Evolutionary conservation across 2,329 filamentous ascomycete species (phyloP).

Genomic region (Byssoonygena ceratinophila): DNA sequence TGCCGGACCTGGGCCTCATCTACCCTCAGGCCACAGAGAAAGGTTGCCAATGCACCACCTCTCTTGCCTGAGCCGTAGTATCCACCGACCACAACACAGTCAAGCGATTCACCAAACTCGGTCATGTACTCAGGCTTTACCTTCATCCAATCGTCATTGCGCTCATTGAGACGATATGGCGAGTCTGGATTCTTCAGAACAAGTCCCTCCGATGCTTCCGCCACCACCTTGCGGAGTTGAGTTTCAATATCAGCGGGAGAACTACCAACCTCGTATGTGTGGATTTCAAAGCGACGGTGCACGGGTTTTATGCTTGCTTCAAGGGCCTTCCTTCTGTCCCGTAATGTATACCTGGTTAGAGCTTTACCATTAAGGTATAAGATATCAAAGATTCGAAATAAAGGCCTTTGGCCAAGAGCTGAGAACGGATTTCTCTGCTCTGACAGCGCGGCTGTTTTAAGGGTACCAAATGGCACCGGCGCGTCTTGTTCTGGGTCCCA

Average conservation of each 20-base stretch:
- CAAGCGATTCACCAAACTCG: constrained; percentile 85
- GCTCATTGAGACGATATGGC: constrained; percentile 73
- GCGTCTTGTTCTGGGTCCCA: constrained; percentile 84
- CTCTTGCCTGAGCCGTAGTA: constrained; percentile 83
- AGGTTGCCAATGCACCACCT: constrained; percentile 73
- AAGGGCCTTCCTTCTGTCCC: constrained; percentile 67
- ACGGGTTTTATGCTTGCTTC: constrained; percentile 59
- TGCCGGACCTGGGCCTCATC: constrained; percentile 55
- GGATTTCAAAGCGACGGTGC: constrained; percentile 70
- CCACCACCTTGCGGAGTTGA: constrained; percentile 68
- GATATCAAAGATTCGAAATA: constrained; percentile 85
- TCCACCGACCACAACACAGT: constrained; percentile 79
- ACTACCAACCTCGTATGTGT: constrained; percentile 57
- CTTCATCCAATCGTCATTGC: constrained; percentile 95
- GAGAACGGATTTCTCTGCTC: constrained; percentile 63
- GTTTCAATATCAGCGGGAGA: constrained; percentile 65
- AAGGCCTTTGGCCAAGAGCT: constrained; percentile 55
- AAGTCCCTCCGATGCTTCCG: constrained; percentile 76
- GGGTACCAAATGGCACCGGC: constrained; percentile 77
- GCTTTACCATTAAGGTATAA: constrained; percentile 73
- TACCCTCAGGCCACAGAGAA: constrained; percentile 75
- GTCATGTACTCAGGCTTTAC: constrained; percentile 98
- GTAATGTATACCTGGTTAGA: constrained; percentile 70
- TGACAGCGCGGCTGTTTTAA: constrained; percentile 79
- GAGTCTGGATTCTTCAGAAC: constrained; percentile 90